Evolutionary conservation across 2,329 filamentous ascomycete species (phyloP).

Genomic region (Sclerotiophoma versabilis): DNA sequence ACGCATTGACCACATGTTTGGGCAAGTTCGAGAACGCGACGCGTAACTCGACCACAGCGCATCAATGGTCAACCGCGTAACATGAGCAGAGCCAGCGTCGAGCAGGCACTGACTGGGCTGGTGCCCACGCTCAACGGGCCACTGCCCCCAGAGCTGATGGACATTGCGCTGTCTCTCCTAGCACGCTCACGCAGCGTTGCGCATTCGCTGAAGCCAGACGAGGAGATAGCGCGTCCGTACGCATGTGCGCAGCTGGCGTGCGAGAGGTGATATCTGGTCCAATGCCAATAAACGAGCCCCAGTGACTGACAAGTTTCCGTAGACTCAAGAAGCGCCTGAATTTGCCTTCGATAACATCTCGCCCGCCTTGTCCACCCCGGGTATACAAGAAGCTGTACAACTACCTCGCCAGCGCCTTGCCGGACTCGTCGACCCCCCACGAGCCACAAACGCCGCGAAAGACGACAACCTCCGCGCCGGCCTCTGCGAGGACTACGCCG

Average conservation of each 20-base stretch:
- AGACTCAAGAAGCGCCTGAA: slow-evolving; percentile 68
- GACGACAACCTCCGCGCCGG: slow-evolving; percentile 24
- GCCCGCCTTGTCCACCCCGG: slow-evolving; percentile 46
- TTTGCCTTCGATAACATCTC: slow-evolving; percentile 43
- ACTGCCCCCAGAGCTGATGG: slow-evolving; percentile 42
- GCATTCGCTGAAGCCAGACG: slow-evolving; percentile 57
- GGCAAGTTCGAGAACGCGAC: slow-evolving; percentile 7
- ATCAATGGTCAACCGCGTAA: not conserved
- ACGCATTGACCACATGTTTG: not conserved
- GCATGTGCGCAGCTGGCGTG: slow-evolving; percentile 70
- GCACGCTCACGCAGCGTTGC: slow-evolving; percentile 48
- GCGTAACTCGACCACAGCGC: not conserved
- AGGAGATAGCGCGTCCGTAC: slow-evolving; percentile 48
- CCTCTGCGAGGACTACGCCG: slow-evolving; percentile 34
- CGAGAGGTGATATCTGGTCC: slow-evolving; percentile 65
- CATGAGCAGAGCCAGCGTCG: slow-evolving; percentile 35
- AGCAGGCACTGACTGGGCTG: slow-evolving; percentile 52
- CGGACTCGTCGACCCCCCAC: slow-evolving; percentile 43
- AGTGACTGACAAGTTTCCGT: slow-evolving; percentile 44
- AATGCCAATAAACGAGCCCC: not conserved
- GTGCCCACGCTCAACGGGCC: slow-evolving; percentile 47
- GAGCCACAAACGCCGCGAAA: slow-evolving; percentile 46
- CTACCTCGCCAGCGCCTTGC: slow-evolving; percentile 78
- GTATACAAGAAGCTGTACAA: slow-evolving; percentile 83
- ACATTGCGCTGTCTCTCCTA: slow-evolving; percentile 43